A percentile compares a stretch with the other conserved stretches of the same genome.
Conservation (phyloP, 495 filamentous ascomycete species). For the Talaromyces nanjingensis region DNA sequence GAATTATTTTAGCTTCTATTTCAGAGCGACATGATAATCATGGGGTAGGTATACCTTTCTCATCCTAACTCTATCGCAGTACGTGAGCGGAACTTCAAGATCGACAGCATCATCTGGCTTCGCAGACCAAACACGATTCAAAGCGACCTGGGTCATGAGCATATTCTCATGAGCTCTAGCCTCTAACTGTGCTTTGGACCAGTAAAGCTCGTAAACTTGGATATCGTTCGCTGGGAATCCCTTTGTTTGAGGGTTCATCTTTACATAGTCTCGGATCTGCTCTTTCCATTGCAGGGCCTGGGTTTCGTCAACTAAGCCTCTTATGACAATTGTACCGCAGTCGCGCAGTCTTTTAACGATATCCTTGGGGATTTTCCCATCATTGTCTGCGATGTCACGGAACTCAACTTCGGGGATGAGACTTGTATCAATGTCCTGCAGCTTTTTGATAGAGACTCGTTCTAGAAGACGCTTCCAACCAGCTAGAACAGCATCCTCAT, state of each 20-base stretch:
- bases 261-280: slow-evolving; percentile 49
- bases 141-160: slow-evolving; percentile 48
- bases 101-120: slow-evolving; percentile 36
- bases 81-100: slow-evolving; percentile 52
- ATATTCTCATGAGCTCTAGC: slow-evolving; percentile 61
- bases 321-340: slow-evolving; percentile 52
- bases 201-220: slow-evolving; percentile 73
- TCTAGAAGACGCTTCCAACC: slow-evolving; percentile 58
- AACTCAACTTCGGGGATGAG: slow-evolving; percentile 4
- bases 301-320: slow-evolving; percentile 47
- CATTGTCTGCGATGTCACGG: neutral
- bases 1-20: neutral
- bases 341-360: slow-evolving; percentile 27
- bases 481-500: slow-evolving; percentile 44
- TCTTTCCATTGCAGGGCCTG: slow-evolving; percentile 52
- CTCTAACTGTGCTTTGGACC: slow-evolving; percentile 60
- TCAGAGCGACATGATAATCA: neutral
- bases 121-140: slow-evolving; percentile 62
- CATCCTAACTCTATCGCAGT: slow-evolving; percentile 71
- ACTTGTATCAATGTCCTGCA: neutral
- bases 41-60: neutral
- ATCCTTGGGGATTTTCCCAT: neutral
- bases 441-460: neutral
- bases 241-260: slow-evolving; percentile 38
- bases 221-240: slow-evolving; percentile 41